Conservation (phyloP, 2,329 filamentous ascomycete species). For the Penicillium nordicum region DNA sequence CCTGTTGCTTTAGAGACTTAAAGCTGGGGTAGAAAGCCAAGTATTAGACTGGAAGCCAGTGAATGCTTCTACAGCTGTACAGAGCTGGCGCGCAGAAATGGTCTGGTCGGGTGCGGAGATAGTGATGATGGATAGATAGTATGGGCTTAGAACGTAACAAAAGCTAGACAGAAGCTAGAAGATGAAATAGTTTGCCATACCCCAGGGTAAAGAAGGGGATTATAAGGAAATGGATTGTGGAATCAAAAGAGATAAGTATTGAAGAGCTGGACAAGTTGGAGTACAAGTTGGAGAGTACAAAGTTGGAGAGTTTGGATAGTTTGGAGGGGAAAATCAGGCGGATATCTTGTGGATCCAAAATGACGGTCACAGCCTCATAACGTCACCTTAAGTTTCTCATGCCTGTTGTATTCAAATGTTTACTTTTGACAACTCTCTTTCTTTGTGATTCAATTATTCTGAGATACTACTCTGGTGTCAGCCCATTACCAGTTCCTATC, state of each 20-base stretch:
- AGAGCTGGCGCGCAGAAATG: not conserved
- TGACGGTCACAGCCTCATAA: slow-evolving; percentile 4
- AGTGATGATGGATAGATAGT: not conserved
- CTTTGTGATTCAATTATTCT: not conserved
- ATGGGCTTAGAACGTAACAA: not conserved
- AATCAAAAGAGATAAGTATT: not conserved
- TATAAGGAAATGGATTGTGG: not conserved
- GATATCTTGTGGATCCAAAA: slow-evolving; percentile 6
- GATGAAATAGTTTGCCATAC: not conserved
- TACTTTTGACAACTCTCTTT: not conserved
- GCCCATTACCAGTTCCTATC: not conserved
- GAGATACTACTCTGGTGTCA: not conserved
- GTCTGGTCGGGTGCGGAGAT: not conserved
- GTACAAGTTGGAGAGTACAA: not conserved
- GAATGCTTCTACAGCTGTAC: not conserved
- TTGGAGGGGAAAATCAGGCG: slow-evolving; percentile 4
- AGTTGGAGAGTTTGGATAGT: not conserved
- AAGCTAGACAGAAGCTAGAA: not conserved
- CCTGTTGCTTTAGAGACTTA: not conserved
- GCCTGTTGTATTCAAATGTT: not conserved
- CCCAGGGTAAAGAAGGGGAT: not conserved
- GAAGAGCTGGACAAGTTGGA: not conserved
- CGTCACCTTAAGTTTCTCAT: slow-evolving; percentile 1
- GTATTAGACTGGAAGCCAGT: not conserved
- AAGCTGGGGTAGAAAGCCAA: not conserved